phyloP scores from a whole-genome alignment of 2,329 filamentous ascomycete species.

The Pseudogymnoascus verrucosus region DNA sequence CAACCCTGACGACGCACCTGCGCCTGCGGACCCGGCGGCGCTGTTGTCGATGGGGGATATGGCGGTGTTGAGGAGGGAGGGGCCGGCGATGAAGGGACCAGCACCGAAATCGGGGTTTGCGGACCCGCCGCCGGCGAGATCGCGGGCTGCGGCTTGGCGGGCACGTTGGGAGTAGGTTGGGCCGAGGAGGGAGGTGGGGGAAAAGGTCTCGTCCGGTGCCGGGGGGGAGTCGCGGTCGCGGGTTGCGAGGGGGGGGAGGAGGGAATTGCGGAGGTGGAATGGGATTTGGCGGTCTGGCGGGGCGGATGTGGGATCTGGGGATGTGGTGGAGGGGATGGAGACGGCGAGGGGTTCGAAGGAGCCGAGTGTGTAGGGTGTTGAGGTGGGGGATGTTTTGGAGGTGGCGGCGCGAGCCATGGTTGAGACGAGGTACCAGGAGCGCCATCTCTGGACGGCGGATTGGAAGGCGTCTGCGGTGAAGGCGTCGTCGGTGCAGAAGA shows the following conservation, averaged over 20 bases:
- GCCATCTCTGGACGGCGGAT: conserved; percentile 67
- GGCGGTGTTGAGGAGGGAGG: conserved; percentile 43
- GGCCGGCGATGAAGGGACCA: conserved; percentile 46
- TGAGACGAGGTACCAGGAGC: conserved; percentile 84
- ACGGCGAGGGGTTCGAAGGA: conserved; percentile 57
- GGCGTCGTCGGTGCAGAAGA: conserved; percentile 74
- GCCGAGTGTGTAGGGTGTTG: conserved; percentile 54
- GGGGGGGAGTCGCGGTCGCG: conserved; percentile 15
- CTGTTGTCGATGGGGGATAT: neutral
- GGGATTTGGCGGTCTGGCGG: conserved; percentile 20
- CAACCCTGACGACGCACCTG: neutral
- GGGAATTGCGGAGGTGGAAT: conserved; percentile 24
- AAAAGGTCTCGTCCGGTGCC: conserved; percentile 32
- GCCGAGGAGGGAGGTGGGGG: conserved; percentile 39
- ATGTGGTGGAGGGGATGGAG: conserved; percentile 50
- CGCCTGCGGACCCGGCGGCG: neutral
- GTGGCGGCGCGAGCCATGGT: conserved; percentile 38
- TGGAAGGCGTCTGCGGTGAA: conserved; percentile 61
- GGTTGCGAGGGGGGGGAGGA: conserved; percentile 13
- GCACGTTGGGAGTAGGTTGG: conserved; percentile 41
- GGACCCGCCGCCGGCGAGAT: conserved; percentile 20
- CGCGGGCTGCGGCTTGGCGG: conserved; percentile 21
- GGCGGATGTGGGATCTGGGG: neutral
- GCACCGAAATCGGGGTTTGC: conserved; percentile 25
- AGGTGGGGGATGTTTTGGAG: conserved; percentile 35